phyloP scores from a whole-genome alignment of 768 basidiomycete genomes.

The Rhodotorula babjevae region DNA sequence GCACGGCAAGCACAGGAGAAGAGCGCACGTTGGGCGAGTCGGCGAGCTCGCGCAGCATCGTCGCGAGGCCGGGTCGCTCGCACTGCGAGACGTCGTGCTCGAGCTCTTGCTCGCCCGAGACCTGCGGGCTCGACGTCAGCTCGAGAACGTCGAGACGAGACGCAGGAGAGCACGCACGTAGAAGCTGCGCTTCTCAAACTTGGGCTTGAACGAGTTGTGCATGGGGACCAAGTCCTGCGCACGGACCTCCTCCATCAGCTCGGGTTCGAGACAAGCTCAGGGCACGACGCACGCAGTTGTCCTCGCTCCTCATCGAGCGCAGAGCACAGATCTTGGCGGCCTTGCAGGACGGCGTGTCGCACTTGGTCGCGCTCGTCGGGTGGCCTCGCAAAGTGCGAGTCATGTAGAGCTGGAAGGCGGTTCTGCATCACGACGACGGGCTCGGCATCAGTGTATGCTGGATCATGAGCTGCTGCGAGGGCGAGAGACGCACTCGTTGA shows the following conservation, averaged over 20 bases:
- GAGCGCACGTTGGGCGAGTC: not conserved
- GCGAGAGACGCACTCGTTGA: constrained; percentile 25
- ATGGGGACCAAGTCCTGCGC: constrained; percentile 23
- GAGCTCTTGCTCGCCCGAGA: constrained; percentile 22
- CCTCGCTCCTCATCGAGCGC: constrained; percentile 48
- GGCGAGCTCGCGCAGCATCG: constrained; percentile 28
- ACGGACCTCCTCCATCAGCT: too few relatives aligned
- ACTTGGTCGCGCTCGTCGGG: constrained; percentile 45
- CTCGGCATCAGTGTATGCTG: too few relatives aligned
- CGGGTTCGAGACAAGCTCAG: too few relatives aligned
- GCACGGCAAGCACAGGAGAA: too few relatives aligned
- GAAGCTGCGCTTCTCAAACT: too few relatives aligned
- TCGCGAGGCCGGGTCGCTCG: constrained; percentile 31
- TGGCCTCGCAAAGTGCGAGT: constrained; percentile 48
- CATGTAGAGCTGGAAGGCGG: constrained; percentile 50
- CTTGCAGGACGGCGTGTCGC: constrained; percentile 50
- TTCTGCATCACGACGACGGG: too few relatives aligned
- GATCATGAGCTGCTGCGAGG: too few relatives aligned
- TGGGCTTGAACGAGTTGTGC: constrained; percentile 22
- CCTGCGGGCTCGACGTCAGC: too few relatives aligned
- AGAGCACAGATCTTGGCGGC: constrained; percentile 52
- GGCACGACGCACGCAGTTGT: constrained; percentile 33
- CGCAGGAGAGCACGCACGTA: too few relatives aligned
- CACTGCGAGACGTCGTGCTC: constrained; percentile 32
- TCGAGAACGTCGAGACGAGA: too few relatives aligned